These are phyloP conservation scores for Lactarius evosmus DNA, from an alignment of 768 basidiomycete genomes.

Conservation along the genomic window DNA sequence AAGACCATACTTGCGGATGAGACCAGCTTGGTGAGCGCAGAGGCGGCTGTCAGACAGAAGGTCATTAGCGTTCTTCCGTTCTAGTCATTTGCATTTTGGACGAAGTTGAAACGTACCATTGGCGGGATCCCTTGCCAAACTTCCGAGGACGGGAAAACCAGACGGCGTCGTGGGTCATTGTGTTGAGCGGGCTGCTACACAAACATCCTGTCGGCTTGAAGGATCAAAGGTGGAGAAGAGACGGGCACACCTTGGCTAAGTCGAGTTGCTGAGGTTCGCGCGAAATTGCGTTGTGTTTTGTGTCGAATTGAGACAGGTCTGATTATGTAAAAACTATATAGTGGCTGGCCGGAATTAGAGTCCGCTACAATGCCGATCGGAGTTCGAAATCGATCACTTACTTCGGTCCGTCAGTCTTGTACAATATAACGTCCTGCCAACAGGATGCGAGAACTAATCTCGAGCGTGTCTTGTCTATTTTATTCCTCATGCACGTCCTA, in stretches of 20 bases:
- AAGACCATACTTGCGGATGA: constrained; percentile 95
- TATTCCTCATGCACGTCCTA: not conserved
- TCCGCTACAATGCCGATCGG: too few relatives aligned
- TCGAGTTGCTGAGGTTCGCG: constrained; percentile 23
- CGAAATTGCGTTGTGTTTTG: too few relatives aligned
- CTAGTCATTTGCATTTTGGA: not conserved
- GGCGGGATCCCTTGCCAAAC: constrained; percentile 92
- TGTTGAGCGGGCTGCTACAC: constrained; percentile 30
- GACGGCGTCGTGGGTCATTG: constrained; percentile 97
- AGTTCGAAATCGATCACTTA: too few relatives aligned
- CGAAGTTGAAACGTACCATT: constrained; percentile 64
- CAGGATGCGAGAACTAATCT: constrained; percentile 80
- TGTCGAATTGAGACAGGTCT: not conserved
- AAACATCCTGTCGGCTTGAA: constrained; percentile 20
- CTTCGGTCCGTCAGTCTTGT: too few relatives aligned
- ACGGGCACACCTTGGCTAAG: constrained; percentile 11
- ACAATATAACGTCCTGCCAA: too few relatives aligned
- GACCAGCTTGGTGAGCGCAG: constrained; percentile 95
- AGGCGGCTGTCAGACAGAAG: constrained; percentile 61
- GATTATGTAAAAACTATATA: not conserved
- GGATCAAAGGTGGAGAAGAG: constrained; percentile 3
- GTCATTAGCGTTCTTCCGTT: constrained; percentile 8
- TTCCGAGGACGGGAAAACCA: constrained; percentile 97
- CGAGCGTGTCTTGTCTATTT: constrained; percentile 65
- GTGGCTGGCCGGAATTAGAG: not conserved